Conservation (phyloP, 2,329 filamentous ascomycete genomes). For the Ophiosphaerella narmari region DNA sequence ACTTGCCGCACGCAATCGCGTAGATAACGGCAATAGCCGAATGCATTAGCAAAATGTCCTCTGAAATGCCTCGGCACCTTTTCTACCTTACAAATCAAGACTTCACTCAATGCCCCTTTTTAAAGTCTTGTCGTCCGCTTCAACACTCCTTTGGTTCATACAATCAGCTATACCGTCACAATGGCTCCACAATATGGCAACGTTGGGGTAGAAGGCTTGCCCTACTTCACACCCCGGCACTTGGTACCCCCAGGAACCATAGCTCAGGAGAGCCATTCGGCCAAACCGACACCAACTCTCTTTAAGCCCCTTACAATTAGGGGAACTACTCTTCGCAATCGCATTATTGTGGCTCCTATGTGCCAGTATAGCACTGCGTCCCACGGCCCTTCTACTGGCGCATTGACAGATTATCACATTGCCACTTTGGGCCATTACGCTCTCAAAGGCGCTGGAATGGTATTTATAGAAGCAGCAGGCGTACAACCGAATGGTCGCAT, state of each 20-base stretch:
- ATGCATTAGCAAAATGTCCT: not conserved
- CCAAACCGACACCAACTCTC: constrained; percentile 31
- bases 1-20: not conserved
- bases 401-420: constrained; percentile 46
- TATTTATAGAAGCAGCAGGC: constrained; percentile 45
- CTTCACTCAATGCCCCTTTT: too few relatives aligned
- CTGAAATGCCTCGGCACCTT: not conserved
- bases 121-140: not conserved
- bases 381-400: constrained; percentile 41
- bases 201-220: constrained; percentile 28
- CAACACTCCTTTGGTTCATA: not conserved
- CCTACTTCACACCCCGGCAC: constrained; percentile 55
- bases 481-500: constrained; percentile 45
- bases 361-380: constrained; percentile 43
- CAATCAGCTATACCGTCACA: not conserved
- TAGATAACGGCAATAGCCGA: not conserved
- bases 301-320: constrained; percentile 46
- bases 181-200: constrained; percentile 39
- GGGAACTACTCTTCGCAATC: constrained; percentile 40
- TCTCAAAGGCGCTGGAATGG: constrained; percentile 42
- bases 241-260: constrained; percentile 47
- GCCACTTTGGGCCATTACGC: constrained; percentile 47
- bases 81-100: constrained; percentile 19
- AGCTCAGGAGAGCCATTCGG: constrained; percentile 4
- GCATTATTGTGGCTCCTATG: constrained; percentile 47